These are phyloP conservation scores for Fusarium sp. DNA, from an alignment of 2,329 filamentous ascomycete genomes.

Conservation along the genomic window DNA sequence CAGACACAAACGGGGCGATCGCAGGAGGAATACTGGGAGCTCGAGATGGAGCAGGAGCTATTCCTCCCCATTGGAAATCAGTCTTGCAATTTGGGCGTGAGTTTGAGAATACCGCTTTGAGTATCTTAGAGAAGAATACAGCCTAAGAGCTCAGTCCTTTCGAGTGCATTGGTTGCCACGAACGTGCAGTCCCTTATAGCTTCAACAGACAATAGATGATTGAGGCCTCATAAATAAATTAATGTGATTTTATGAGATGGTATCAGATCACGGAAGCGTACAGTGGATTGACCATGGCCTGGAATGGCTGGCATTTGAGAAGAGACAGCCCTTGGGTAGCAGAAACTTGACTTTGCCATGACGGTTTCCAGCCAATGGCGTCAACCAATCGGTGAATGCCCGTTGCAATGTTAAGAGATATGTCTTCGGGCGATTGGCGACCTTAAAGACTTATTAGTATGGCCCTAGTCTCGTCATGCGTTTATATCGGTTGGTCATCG, in stretches of 20 bases:
- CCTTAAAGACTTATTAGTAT: too few species aligned
- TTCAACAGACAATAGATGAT: too few species aligned
- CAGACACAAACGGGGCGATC: slow-evolving; percentile 58
- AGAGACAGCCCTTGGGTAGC: too few species aligned
- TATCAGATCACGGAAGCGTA: background rate
- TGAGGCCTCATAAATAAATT: background rate
- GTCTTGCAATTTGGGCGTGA: slow-evolving; percentile 52
- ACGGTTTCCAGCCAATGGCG: too few species aligned
- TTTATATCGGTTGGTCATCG: too few species aligned
- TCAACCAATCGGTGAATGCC: too few species aligned
- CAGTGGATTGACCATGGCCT: background rate
- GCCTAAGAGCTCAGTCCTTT: background rate
- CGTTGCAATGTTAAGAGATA: too few species aligned
- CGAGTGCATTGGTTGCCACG: fast-evolving
- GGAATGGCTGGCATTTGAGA: background rate
- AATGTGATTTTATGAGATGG: background rate
- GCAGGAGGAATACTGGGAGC: slow-evolving; percentile 57
- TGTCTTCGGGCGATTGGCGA: too few species aligned
- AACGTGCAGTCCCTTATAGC: background rate
- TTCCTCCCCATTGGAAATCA: slow-evolving; percentile 53
- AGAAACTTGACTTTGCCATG: too few species aligned
- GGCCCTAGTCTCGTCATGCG: too few species aligned
- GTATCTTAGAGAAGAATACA: background rate
- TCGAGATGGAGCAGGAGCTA: slow-evolving; percentile 52
- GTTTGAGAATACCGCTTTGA: slow-evolving; percentile 40